Percentiles rank a stretch among this genome's conserved stretches.
Conservation (phyloP, 345 rosid species). For the Eutrema japonicum region DNA sequence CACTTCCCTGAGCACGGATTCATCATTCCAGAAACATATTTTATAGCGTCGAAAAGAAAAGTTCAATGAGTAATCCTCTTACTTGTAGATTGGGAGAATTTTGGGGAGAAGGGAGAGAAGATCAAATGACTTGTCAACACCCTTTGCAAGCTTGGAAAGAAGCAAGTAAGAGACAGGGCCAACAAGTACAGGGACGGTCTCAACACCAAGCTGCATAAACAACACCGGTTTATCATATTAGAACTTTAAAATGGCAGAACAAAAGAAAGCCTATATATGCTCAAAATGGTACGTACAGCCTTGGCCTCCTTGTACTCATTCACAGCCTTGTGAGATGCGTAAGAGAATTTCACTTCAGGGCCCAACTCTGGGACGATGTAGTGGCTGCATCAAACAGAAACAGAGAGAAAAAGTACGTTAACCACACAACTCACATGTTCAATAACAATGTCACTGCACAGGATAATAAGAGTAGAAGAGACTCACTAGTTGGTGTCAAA, state of each 20-base stretch:
- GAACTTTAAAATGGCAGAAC: not conserved
- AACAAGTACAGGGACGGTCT: slow-evolving; percentile 86
- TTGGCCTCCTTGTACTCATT: slow-evolving; percentile 95
- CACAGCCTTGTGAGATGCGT: slow-evolving; percentile 97
- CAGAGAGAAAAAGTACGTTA: not conserved
- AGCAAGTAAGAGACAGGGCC: slow-evolving; percentile 97
- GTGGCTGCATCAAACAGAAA: slow-evolving; percentile 62
- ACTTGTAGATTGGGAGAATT: slow-evolving; percentile 92
- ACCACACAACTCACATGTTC: not conserved
- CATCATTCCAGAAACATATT: slow-evolving; percentile 16
- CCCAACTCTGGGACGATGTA: slow-evolving; percentile 97
- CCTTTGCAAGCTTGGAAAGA: slow-evolving; percentile 93
- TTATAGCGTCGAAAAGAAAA: slow-evolving; percentile 1
- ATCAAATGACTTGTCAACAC: slow-evolving; percentile 79
- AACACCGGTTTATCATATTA: slow-evolving; percentile 30
- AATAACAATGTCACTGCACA: not conserved
- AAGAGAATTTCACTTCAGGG: slow-evolving; percentile 84
- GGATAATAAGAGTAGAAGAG: slow-evolving; percentile 4
- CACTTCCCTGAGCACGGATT: slow-evolving; percentile 69
- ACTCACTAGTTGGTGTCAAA: slow-evolving; percentile 99
- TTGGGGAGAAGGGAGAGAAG: slow-evolving; percentile 89
- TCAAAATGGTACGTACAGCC: slow-evolving; percentile 57
- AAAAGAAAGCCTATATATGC: not conserved
- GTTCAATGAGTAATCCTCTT: slow-evolving; percentile 34
- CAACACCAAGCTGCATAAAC: slow-evolving; percentile 76